Base-by-base conservation (phyloP, 2,329 filamentous ascomycete species). In the Stagonosporopsis rhizophila region DNA sequence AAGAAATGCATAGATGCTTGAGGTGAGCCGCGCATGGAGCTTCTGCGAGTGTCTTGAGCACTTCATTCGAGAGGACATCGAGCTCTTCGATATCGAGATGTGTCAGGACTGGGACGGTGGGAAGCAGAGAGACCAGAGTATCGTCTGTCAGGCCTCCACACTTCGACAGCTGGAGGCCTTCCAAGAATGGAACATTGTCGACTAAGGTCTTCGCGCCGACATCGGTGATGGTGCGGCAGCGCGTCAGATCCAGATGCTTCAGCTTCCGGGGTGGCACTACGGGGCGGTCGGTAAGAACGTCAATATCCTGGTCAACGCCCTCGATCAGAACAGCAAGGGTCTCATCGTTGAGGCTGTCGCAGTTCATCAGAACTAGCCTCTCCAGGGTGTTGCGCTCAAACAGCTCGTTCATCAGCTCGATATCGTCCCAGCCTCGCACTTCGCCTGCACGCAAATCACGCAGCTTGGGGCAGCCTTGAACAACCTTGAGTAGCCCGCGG, bases 61-160 rank as follows among this genome's bases (percentile, higher is more conserved):
- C 79, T 4, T 80, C 78, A 71, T 98, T 96, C 17, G 89, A 93
- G 14, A 98, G 79, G 25, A 87, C 82, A 5, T 87, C 83, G 12
- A 97, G 81, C 65, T 97, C 93, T 75, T 99, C 95, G 2, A 98
- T 79, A 64, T 98, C 95, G 38, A 99, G 82, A 71, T 96, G 91
- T 0, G 91, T 93, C 17, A 99, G 83, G 5, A 84, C 82, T 1
- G 92, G 90, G 0, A 90, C 86, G 0, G 91, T 91, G 5, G 87
- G 87, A 2, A 98, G 78, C 19, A 98, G 81, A 1, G 86, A 83
- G 42, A 85, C 84, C 20, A 99, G 80, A 0, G 89, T 87, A 0
- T 82, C 83, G 67, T 97, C 91, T 0, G 87, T 90, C 46, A 98
- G 76, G 12, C 84, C 79, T n/a, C 82, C 81, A 69, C 92, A 93